Conservation (phyloP, 176 grass and related monocot genomes). For the Eleusine indica region DNA sequence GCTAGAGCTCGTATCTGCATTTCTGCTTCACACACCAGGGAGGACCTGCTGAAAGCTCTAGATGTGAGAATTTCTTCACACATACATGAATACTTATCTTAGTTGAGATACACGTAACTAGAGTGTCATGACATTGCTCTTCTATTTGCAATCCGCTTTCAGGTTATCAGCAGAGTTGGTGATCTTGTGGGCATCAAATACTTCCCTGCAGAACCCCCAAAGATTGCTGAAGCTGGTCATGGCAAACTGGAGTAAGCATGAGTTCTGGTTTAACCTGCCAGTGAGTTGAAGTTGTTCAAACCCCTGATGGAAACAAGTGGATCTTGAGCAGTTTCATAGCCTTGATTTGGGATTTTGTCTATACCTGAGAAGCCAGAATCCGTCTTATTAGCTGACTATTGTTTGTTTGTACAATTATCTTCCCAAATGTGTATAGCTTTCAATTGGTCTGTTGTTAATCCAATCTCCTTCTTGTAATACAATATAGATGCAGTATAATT, state of each 20-base stretch:
- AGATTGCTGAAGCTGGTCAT: slow-evolving; percentile 39
- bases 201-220: slow-evolving; percentile 67
- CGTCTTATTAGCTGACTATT: slow-evolving; percentile 30
- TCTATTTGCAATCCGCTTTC: slow-evolving; percentile 12
- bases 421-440: slow-evolving; percentile 53
- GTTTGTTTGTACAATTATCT: slow-evolving; percentile 40
- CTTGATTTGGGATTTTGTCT: slow-evolving; percentile 38
- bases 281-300: slow-evolving; percentile 10
- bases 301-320: background rate
- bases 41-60: slow-evolving; percentile 73
- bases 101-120: background rate
- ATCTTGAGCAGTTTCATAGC: slow-evolving; percentile 22
- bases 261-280: background rate
- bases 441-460: slow-evolving; percentile 32
- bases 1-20: slow-evolving; percentile 82
- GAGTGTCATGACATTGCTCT: slow-evolving; percentile 3
- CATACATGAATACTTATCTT: background rate
- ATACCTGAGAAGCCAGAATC: slow-evolving; percentile 26
- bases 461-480: slow-evolving; percentile 27
- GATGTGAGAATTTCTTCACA: slow-evolving; percentile 48
- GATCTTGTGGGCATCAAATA: slow-evolving; percentile 83
- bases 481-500: slow-evolving; percentile 20
- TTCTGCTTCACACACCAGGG: slow-evolving; percentile 79
- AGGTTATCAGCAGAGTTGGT: slow-evolving; percentile 87
- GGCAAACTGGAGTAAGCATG: slow-evolving; percentile 46